Base-by-base conservation (phyloP, 2,329 filamentous ascomycete species). In the Acrocalymma vagum region DNA sequence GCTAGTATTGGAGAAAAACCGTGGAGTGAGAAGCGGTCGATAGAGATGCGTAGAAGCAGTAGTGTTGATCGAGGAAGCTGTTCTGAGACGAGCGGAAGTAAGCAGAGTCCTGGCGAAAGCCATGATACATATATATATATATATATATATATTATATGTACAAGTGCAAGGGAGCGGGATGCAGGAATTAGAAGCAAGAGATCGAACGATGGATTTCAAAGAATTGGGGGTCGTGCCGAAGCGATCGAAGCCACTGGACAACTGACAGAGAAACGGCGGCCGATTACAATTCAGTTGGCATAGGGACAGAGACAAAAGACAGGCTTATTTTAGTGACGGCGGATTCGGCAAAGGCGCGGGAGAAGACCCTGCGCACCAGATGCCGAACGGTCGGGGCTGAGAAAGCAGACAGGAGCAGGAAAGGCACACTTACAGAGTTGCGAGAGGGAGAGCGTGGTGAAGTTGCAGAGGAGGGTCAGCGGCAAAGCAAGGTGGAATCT, bases 61-160 rank as follows among this genome's bases (percentile, higher is more conserved):
- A 37, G 58, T 52, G 38, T 56, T 49, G 38, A 57, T 46, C n/a
- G n/a, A n/a, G 22, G 62, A 55, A 58, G 58, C 58, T 68, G 64
- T 59, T 59, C 53, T 63, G 42, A 63, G 51, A 35, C 64, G 70
- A 31, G 70, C 53, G 52, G 65, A 64, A 47, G 72, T 74, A 55
- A 75, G 72, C 58, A 75, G 50, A 51, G 70, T 72, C 69, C 70
- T 69, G 22, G 55, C 46, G 27, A 72, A 57, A 30, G n/a, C n/a
- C n/a, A n/a, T n/a, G n/a, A n/a, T n/a, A n/a, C n/a, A n/a, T n/a
- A n/a, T n/a, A n/a, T n/a, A n/a, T n/a, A n/a, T n/a, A n/a, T n/a
- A n/a, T n/a, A n/a, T 60, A 51, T 71, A 71, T 70, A 74, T 73
- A 55, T 49, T 63, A 65, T 70, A 64, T 56, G 56, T 57, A 60